These are phyloP conservation scores for Schizosaccharomyces versatilis DNA, from an alignment of 1,139 yeast species.

Conservation along the genomic window DNA sequence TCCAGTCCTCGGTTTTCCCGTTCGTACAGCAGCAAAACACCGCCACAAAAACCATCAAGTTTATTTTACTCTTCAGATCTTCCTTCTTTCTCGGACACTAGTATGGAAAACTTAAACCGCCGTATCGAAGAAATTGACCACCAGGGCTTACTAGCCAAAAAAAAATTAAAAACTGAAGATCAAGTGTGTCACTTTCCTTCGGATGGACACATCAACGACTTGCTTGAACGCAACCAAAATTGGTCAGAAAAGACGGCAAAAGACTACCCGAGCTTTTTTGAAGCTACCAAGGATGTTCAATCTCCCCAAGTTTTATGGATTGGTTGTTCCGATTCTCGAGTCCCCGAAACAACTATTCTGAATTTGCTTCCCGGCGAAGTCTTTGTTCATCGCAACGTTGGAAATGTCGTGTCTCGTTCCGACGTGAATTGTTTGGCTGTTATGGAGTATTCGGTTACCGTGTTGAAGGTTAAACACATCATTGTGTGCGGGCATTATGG, in stretches of 20 bases:
- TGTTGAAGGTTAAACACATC: conserved; percentile 58
- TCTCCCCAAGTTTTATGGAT: conserved; percentile 86
- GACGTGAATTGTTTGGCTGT: conserved; percentile 67
- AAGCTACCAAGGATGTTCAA: conserved; percentile 63
- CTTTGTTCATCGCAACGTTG: conserved; percentile 82
- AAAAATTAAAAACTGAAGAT: neutral
- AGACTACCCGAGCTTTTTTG: conserved; percentile 41
- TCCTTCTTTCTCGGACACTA: no score
- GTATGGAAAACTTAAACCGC: neutral
- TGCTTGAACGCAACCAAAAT: conserved; percentile 41
- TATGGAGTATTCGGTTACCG: conserved; percentile 76
- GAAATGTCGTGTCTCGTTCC: conserved; percentile 50
- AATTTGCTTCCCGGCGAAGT: conserved; percentile 75
- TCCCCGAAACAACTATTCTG: conserved; percentile 47
- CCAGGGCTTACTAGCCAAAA: neutral
- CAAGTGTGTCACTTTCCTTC: neutral
- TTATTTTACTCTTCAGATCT: no score
- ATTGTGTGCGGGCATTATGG: conserved; percentile 94
- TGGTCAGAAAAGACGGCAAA: conserved; percentile 42
- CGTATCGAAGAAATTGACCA: neutral
- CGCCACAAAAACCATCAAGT: no score
- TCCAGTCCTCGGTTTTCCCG: no score
- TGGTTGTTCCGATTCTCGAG: conserved; percentile 88
- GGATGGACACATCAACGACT: conserved; percentile 27
- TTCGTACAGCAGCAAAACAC: no score